Base-by-base conservation (phyloP, 306 rosid genomes). In the Dryas octopetala region DNA sequence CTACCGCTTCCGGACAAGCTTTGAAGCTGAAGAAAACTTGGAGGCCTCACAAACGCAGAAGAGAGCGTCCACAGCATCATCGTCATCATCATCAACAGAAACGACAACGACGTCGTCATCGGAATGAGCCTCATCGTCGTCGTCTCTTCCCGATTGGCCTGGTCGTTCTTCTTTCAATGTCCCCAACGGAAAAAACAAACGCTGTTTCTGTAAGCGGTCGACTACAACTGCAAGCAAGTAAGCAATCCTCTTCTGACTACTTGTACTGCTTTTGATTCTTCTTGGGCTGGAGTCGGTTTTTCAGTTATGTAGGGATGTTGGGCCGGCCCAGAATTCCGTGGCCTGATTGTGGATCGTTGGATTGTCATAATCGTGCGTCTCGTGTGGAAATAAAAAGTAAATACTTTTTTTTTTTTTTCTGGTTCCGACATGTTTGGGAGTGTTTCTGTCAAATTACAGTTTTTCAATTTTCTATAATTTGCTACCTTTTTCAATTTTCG, bases 11-110 rank as follows among this genome's bases (percentile, higher is more conserved):
- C 78, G 55, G 93, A 73, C 71, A 80, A 40, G 14, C 79, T 77
- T 43, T 82, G 23, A 54, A 80, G 81, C 54, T 80, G 38, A 65
- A 82, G 84, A 46, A 82, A 61, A n/a, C 80, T 60, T 28, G 79
- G 91, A 77, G 95, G 89, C 0, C 80, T 73, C 28, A 66, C 54
- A n/a, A 83, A 71, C 12, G 83, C 89, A 67, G 55, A 59, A 5
- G 80, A 84, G 50, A 71, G 53, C 12, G 84, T 69, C 28, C 82
- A 81, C 4, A 80, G 77, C 49, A 45, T 40, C 50, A 44, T 12
- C 62, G 9, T 0, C 49, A 45, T 40, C 50, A 44, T 12, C 62
- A 14, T 0, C 5, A 44, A 68, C 79, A 84, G 11, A 73, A 83
- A 51, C 16, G 70, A 62, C 51, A 91, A 15, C 51, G 77, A 73